These are phyloP conservation scores for Grigorovia humatica DNA, from an alignment of 805 yeast genomes.

Conservation along the genomic window DNA sequence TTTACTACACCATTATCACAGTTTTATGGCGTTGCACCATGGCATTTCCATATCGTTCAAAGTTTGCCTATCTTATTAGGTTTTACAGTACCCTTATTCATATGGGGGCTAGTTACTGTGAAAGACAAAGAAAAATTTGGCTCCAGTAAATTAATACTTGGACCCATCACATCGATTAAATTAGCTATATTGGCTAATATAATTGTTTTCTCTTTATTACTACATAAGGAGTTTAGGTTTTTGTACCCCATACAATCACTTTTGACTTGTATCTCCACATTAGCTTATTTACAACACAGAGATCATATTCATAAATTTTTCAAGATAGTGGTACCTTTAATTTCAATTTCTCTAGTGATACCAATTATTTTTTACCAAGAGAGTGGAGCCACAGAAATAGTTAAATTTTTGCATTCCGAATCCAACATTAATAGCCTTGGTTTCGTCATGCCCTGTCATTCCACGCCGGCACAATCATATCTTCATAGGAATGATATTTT, in stretches of 20 bases:
- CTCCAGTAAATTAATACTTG: neutral
- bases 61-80: conserved; percentile 70
- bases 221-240: conserved; percentile 88
- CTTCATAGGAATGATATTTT: conserved; percentile 47
- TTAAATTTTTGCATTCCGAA: conserved; percentile 39
- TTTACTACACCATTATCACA: conserved; percentile 59
- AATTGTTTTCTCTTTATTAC: conserved; percentile 48
- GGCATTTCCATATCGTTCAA: conserved; percentile 77
- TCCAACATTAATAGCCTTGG: conserved; percentile 46
- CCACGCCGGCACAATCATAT: conserved; percentile 90
- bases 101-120: conserved; percentile 32
- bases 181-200: conserved; percentile 36
- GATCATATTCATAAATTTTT: neutral
- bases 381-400: conserved; percentile 69
- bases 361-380: conserved; percentile 62
- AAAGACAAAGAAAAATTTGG: conserved; percentile 2
- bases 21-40: conserved; percentile 77
- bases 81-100: conserved; percentile 52
- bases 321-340: conserved; percentile 14
- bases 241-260: conserved; percentile 78
- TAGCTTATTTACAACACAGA: conserved; percentile 18
- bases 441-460: conserved; percentile 90
- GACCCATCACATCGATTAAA: conserved; percentile 13
- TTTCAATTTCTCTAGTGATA: conserved; percentile 25
- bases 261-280: conserved; percentile 42